A percentile compares a stretch with the other conserved stretches of the same genome.
Evolutionary conservation across 75 land plant species (phyloP).

Genomic region (Larix kaempferi): DNA sequence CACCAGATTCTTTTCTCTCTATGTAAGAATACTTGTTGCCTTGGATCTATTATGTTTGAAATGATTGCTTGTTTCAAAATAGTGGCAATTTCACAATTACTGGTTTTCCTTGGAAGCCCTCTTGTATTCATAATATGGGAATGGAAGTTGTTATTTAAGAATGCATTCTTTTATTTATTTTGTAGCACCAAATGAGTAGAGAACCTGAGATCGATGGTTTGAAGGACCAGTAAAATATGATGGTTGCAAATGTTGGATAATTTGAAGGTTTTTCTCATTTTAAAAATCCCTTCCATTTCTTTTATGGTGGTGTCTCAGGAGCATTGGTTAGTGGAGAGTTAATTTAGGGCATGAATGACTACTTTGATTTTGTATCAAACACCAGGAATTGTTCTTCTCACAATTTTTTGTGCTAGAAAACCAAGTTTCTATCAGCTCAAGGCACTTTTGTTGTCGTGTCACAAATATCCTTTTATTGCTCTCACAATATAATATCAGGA

Average conservation of each 20-base stretch:
- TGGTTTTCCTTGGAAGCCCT: not conserved
- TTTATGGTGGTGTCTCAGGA: too few relatives aligned
- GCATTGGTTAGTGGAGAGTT: too few relatives aligned
- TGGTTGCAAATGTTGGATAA: slow-evolving; percentile 12
- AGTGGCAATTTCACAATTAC: not conserved
- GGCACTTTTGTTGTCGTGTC: not conserved
- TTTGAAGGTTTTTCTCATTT: too few relatives aligned
- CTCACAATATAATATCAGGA: not conserved
- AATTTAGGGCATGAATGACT: not conserved
- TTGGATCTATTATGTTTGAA: not conserved
- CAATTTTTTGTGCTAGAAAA: not conserved
- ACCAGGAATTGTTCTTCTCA: not conserved
- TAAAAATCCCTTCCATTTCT: too few relatives aligned
- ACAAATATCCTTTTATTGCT: not conserved
- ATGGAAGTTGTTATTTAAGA: not conserved
- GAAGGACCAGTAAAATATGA: slow-evolving; percentile 20
- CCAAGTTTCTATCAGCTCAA: not conserved
- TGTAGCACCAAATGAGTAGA: slow-evolving; percentile 23
- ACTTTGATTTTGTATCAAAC: not conserved
- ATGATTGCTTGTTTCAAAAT: not conserved
- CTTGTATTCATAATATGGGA: not conserved
- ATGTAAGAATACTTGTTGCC: slow-evolving; percentile 19
- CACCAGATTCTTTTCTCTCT: slow-evolving; percentile 54
- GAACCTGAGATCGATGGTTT: slow-evolving; percentile 33
- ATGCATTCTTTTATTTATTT: not conserved